phyloP scores from a whole-genome alignment of 2,329 filamentous ascomycete genomes.

The Aspergillus novoparasiticus region DNA sequence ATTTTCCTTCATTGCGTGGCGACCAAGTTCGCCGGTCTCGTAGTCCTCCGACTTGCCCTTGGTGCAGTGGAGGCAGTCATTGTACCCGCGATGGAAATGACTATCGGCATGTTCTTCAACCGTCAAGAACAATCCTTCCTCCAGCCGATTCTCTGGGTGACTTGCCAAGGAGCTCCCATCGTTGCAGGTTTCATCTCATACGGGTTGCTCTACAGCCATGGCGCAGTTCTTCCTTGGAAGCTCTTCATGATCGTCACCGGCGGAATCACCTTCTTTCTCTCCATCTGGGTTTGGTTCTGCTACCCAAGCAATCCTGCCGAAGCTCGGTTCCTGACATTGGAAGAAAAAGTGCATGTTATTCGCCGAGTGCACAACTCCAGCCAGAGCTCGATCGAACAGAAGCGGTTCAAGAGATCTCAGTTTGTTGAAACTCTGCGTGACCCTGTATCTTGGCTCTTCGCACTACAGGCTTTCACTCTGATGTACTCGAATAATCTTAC shows the following conservation, averaged over 20 bases:
- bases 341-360: neutral
- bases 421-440: neutral
- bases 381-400: slow-evolving; percentile 1
- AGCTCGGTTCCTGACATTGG: neutral
- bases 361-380: neutral
- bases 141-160: slow-evolving; percentile 1
- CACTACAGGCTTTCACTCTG: neutral
- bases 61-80: neutral
- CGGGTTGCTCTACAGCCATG: slow-evolving; percentile 1
- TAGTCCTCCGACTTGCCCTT: slow-evolving; percentile 2
- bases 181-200: neutral
- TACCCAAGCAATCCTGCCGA: neutral
- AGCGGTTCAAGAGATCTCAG: neutral
- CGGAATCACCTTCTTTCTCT: neutral
- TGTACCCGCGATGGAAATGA: slow-evolving; percentile 1
- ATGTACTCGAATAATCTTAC: slow-evolving; percentile 2
- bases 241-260: slow-evolving; percentile 2
- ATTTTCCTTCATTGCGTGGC: slow-evolving; percentile 1
- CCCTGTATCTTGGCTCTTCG: slow-evolving; percentile 1
- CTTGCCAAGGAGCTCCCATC: neutral
- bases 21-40: neutral
- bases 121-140: neutral
- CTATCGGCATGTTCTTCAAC: slow-evolving; percentile 2
- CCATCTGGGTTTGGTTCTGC: neutral
- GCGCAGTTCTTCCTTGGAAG: neutral